These are phyloP conservation scores for Dendrothele bispora DNA, from an alignment of 768 basidiomycete genomes.

Conservation along the genomic window DNA sequence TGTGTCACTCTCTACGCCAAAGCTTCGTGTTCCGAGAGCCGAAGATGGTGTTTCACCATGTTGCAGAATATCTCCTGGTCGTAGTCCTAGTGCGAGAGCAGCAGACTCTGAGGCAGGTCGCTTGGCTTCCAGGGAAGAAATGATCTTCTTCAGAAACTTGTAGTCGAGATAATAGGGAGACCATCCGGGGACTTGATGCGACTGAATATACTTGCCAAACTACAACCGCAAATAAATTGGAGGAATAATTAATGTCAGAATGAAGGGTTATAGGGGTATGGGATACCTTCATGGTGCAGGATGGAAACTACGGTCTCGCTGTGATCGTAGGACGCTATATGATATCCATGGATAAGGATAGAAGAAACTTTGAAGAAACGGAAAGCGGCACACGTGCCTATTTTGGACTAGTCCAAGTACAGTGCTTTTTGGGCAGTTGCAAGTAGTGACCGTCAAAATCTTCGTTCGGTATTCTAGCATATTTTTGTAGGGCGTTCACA, in stretches of 20 bases:
- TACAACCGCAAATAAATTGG: conserved; percentile 40
- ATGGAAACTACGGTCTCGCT: background rate
- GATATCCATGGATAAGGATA: conserved; percentile 5
- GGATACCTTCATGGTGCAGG: conserved; percentile 12
- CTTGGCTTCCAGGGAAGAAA: conserved; percentile 90
- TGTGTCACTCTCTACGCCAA: conserved; percentile 27
- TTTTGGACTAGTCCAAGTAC: too few species aligned
- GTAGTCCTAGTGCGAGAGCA: conserved; percentile 77
- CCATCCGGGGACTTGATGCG: conserved; percentile 97
- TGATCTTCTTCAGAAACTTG: conserved; percentile 98
- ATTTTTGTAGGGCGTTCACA: too few species aligned
- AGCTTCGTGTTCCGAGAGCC: conserved; percentile 29
- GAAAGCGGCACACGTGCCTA: too few species aligned
- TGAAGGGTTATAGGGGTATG: background rate
- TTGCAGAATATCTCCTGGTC: conserved; percentile 56
- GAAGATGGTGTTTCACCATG: conserved; percentile 28
- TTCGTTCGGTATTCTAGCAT: too few species aligned
- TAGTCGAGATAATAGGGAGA: conserved; percentile 95
- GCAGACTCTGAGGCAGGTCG: conserved; percentile 90
- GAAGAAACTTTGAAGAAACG: too few species aligned
- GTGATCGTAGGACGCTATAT: too few species aligned
- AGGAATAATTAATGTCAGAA: background rate
- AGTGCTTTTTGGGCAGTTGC: too few species aligned
- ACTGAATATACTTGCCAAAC: conserved; percentile 98
- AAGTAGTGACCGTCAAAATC: too few species aligned